These are phyloP conservation scores for Botrytis elliptica DNA, from an alignment of 2,329 filamentous ascomycete species.

Conservation along the genomic window DNA sequence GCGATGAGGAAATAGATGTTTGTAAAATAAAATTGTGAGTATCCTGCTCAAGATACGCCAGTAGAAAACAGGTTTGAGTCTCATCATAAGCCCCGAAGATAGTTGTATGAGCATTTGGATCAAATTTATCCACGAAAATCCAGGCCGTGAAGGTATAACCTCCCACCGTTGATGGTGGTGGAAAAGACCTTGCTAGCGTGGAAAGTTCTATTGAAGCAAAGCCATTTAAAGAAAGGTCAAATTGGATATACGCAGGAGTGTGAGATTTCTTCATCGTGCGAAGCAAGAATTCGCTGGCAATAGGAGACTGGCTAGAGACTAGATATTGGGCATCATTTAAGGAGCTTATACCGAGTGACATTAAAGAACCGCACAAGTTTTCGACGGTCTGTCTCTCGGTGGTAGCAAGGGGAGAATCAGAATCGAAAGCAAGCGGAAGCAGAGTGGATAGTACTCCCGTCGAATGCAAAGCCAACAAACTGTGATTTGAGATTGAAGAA, in stretches of 20 bases:
- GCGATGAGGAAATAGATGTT: slow-evolving; percentile 82
- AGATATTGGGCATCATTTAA: slow-evolving; percentile 83
- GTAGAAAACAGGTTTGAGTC: slow-evolving; percentile 87
- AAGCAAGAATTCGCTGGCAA: slow-evolving; percentile 68
- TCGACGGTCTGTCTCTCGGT: slow-evolving; percentile 60
- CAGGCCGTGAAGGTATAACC: slow-evolving; percentile 91
- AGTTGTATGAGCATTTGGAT: slow-evolving; percentile 82
- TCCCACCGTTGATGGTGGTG: slow-evolving; percentile 67
- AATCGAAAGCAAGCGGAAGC: slow-evolving; percentile 59
- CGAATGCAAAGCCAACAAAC: slow-evolving; percentile 68
- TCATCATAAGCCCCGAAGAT: slow-evolving; percentile 93
- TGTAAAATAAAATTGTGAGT: slow-evolving; percentile 93
- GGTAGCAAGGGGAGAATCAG: slow-evolving; percentile 50
- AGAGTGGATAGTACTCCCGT: slow-evolving; percentile 69
- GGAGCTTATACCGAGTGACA: slow-evolving; percentile 72
- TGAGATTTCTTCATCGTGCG: slow-evolving; percentile 72
- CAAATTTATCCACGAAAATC: slow-evolving; percentile 86
- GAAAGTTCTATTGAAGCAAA: slow-evolving; percentile 88
- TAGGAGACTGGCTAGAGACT: slow-evolving; percentile 51
- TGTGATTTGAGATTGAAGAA: slow-evolving; percentile 67
- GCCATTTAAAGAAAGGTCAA: slow-evolving; percentile 85
- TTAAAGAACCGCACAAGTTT: slow-evolving; percentile 66
- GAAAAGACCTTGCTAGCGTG: slow-evolving; percentile 81
- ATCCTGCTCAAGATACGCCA: slow-evolving; percentile 91
- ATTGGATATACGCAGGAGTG: slow-evolving; percentile 83